Percentiles rank a stretch among this genome's conserved stretches.
Conservation (phyloP, 441 rosid genomes). For the Populus hybrid region DNA sequence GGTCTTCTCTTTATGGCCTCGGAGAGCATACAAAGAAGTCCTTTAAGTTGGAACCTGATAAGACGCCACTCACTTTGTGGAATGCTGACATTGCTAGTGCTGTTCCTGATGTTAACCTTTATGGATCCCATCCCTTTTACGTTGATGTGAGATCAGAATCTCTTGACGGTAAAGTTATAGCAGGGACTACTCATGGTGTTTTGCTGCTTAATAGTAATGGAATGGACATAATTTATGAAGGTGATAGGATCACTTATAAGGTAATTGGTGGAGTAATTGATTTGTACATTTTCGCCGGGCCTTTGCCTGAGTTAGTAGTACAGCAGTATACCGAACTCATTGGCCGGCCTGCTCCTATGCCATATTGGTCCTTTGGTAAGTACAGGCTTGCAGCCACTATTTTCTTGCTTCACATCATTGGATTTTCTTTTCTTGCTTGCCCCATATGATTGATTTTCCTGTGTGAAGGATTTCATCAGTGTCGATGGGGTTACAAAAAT, state of each 20-base stretch:
- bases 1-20: slow-evolving; percentile 62
- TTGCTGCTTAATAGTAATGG: slow-evolving; percentile 74
- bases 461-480: slow-evolving; percentile 70
- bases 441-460: not conserved
- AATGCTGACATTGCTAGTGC: slow-evolving; percentile 47
- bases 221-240: slow-evolving; percentile 59
- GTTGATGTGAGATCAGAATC: slow-evolving; percentile 50
- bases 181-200: slow-evolving; percentile 62
- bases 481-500: slow-evolving; percentile 65
- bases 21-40: slow-evolving; percentile 75
- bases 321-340: slow-evolving; percentile 68
- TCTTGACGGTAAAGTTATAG: slow-evolving; percentile 11
- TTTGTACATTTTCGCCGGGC: slow-evolving; percentile 58
- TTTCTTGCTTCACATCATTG: not conserved
- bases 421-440: not conserved
- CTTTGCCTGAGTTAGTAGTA: slow-evolving; percentile 56
- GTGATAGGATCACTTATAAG: slow-evolving; percentile 58
- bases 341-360: slow-evolving; percentile 82
- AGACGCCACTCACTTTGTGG: slow-evolving; percentile 54
- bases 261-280: slow-evolving; percentile 69
- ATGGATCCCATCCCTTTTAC: slow-evolving; percentile 79
- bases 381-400: not conserved
- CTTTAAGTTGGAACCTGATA: slow-evolving; percentile 37
- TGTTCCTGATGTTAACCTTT: slow-evolving; percentile 48
- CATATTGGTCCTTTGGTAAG: slow-evolving; percentile 82